phyloP scores from a whole-genome alignment of 345 rosid species.

The Bruguiera gymnorhiza region DNA sequence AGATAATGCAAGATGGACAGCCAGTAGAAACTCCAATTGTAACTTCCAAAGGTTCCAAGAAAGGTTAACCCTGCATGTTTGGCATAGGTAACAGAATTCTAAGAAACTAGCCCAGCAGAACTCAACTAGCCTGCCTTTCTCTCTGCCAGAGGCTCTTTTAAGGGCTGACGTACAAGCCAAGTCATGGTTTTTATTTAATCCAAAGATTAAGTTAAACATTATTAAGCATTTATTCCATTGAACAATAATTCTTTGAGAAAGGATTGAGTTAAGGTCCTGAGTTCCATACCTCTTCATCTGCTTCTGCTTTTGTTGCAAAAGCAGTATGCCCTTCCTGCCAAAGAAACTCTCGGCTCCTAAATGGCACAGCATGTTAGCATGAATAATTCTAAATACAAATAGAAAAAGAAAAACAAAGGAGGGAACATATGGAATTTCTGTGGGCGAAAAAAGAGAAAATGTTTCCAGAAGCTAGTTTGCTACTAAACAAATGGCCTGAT shows the following conservation, averaged over 20 bases:
- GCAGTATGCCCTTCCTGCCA: slow-evolving; percentile 99
- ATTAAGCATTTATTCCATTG: too few species aligned
- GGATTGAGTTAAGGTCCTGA: slow-evolving; percentile 13
- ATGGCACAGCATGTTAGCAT: slow-evolving; percentile 1
- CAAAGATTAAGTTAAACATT: too few species aligned
- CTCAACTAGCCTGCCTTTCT: not conserved
- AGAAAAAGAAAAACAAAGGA: not conserved
- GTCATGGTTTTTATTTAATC: too few species aligned
- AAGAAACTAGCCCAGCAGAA: not conserved
- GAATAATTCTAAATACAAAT: not conserved
- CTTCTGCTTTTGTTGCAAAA: slow-evolving; percentile 77
- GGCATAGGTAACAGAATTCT: not conserved
- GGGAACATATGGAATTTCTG: not conserved
- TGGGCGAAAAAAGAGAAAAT: not conserved
- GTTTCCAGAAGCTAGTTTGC: not conserved
- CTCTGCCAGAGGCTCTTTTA: slow-evolving; percentile 18
- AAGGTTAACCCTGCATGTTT: not conserved
- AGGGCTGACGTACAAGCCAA: slow-evolving; percentile 16
- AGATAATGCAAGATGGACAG: too few species aligned
- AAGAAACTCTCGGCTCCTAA: slow-evolving; percentile 94
- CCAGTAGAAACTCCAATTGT: too few species aligned
- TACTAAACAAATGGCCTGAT: too few species aligned
- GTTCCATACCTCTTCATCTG: slow-evolving; percentile 74
- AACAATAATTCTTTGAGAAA: not conserved
- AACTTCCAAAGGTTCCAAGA: not conserved